Evolutionary conservation across 352 stramenopile species (phyloP).

Genomic region (Pythium dissimile): DNA sequence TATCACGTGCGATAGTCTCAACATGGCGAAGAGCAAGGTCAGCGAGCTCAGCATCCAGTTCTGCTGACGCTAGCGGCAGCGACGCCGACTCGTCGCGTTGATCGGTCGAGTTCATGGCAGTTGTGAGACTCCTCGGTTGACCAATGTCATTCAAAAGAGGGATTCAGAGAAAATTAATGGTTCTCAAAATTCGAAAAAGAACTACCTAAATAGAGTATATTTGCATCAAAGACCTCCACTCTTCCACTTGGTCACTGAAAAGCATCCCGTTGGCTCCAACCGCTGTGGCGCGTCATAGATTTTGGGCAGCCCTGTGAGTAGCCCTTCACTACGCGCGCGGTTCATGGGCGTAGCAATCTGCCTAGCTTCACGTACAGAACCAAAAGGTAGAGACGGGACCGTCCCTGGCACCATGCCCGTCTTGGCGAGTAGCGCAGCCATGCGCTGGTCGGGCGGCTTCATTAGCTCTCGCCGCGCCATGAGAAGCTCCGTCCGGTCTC

Average conservation of each 20-base stretch:
- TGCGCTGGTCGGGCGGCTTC: constrained; percentile 42
- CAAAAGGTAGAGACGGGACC: constrained; percentile 19
- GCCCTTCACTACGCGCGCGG: constrained; percentile 19
- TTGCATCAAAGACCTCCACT: constrained; percentile 22
- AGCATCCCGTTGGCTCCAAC: constrained; percentile 24
- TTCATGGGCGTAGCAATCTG: constrained; percentile 12
- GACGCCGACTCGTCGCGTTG: too few species aligned
- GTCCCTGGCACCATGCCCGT: constrained; percentile 18
- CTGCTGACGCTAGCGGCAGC: background rate
- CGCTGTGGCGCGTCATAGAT: constrained; percentile 24
- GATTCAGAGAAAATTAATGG: background rate
- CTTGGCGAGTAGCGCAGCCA: constrained; percentile 14
- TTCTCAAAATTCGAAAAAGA: background rate
- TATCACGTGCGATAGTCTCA: background rate
- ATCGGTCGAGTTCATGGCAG: too few species aligned
- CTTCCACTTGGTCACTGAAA: constrained; percentile 32
- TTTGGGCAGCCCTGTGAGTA: constrained; percentile 12
- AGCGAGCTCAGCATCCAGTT: background rate
- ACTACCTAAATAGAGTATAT: background rate
- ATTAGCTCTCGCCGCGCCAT: constrained; percentile 43
- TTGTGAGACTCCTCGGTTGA: too few species aligned
- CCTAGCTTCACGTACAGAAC: constrained; percentile 16
- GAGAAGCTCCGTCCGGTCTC: constrained; percentile 47
- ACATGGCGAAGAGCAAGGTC: constrained; percentile 10
- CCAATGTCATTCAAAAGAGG: background rate